These are phyloP conservation scores for Botrytis fragariae DNA, from an alignment of 2,329 filamentous ascomycete species.

Conservation along the genomic window DNA sequence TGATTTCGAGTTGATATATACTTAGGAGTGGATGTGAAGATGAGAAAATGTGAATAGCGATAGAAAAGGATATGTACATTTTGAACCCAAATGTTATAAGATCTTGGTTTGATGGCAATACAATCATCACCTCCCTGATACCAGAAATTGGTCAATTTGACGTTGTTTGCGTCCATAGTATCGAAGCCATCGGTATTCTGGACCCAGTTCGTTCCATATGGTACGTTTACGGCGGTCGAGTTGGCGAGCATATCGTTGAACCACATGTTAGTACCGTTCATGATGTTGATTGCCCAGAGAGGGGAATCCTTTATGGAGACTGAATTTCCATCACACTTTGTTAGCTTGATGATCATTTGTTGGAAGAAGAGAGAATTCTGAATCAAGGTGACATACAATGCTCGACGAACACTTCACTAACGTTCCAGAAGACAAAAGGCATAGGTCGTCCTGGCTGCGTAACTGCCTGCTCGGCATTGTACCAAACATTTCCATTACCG, in stretches of 20 bases:
- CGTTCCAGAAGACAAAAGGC: constrained; percentile 59
- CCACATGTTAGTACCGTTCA: constrained; percentile 54
- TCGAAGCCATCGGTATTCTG: constrained; percentile 58
- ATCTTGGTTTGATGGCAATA: constrained; percentile 56
- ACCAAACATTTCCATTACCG: constrained; percentile 55
- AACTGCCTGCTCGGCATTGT: constrained; percentile 46
- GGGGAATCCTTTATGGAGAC: constrained; percentile 50
- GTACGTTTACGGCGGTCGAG: constrained; percentile 49
- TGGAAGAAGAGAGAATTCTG: background rate
- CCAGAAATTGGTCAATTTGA: constrained; percentile 49
- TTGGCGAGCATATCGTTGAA: constrained; percentile 52
- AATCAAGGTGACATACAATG: constrained; percentile 41
- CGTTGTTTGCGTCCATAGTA: constrained; percentile 53
- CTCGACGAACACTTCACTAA: constrained; percentile 51
- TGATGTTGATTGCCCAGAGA: constrained; percentile 55
- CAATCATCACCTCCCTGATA: constrained; percentile 59
- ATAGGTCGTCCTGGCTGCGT: constrained; percentile 53
- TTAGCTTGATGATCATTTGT: background rate
- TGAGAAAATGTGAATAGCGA: too few species aligned
- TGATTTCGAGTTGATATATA: too few species aligned
- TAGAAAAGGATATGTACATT: constrained; percentile 41
- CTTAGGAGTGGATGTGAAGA: too few species aligned
- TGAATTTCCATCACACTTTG: constrained; percentile 4
- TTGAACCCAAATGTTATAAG: constrained; percentile 48
- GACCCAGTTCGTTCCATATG: constrained; percentile 51